Conservation (phyloP, 169 alveolate species). For the Eimeria necatrix region DNA sequence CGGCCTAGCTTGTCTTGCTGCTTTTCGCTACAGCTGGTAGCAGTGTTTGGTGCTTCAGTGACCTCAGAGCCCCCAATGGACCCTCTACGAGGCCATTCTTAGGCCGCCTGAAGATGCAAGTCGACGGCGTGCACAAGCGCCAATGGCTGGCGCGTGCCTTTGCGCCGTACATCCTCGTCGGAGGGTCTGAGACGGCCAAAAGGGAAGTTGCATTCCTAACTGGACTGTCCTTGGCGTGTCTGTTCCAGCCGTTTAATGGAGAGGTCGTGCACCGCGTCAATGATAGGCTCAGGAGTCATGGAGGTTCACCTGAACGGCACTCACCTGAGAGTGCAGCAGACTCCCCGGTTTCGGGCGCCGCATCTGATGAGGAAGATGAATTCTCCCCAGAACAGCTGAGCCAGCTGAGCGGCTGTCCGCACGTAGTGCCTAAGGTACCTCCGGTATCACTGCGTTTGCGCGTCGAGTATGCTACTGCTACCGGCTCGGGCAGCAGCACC, state of each 20-base stretch:
- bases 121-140: neutral
- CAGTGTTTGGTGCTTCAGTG: neutral
- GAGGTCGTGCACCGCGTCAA: neutral
- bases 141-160: conserved; percentile 52
- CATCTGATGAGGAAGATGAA: conserved; percentile 15
- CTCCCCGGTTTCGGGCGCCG: neutral
- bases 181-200: conserved; percentile 62
- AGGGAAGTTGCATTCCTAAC: conserved; percentile 53
- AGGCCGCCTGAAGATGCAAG: neutral
- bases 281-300: neutral
- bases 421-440: neutral
- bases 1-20: neutral
- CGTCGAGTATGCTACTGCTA: neutral
- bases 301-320: neutral
- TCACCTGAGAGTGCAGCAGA: neutral
- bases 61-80: neutral
- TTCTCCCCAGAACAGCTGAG: neutral
- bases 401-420: neutral
- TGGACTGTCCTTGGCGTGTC: conserved; percentile 66
- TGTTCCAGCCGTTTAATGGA: conserved; percentile 71
- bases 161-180: conserved; percentile 60
- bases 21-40: neutral
- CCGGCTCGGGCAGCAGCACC: neutral
- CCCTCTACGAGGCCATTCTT: neutral
- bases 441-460: conserved; percentile 31